These are phyloP conservation scores for Hippophae gyantsensis DNA, from an alignment of 306 rosid genomes.

Conservation along the genomic window DNA sequence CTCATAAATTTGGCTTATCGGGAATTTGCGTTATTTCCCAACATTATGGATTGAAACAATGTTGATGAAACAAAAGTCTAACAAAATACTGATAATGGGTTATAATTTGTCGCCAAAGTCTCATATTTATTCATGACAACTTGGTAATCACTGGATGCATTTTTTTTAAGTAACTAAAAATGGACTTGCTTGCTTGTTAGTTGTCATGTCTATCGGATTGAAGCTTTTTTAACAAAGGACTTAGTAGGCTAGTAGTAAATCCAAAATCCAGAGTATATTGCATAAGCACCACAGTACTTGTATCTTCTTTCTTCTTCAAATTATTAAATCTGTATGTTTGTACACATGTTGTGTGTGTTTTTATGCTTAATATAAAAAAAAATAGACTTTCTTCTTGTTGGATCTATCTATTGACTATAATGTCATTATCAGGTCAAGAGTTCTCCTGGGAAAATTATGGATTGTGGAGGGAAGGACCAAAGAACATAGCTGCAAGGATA, in stretches of 20 bases:
- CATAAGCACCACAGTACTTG: background rate
- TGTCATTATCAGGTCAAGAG: constrained; percentile 22
- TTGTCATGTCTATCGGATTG: background rate
- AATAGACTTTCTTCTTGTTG: background rate
- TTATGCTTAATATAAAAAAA: background rate
- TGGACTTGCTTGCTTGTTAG: background rate
- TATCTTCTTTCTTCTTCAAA: background rate
- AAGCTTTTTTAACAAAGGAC: background rate
- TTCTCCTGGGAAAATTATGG: constrained; percentile 24
- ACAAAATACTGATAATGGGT: background rate
- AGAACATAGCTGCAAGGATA: constrained; percentile 29
- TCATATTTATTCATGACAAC: background rate
- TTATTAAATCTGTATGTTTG: background rate
- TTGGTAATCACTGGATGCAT: background rate
- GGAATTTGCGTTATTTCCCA: too few relatives aligned
- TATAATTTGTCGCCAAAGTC: background rate
- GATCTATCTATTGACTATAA: background rate
- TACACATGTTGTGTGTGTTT: background rate
- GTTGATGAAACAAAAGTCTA: background rate
- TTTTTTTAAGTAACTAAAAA: background rate
- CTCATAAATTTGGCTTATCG: too few relatives aligned
- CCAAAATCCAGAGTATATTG: background rate
- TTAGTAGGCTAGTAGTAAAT: background rate
- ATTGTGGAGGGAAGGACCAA: constrained; percentile 31
- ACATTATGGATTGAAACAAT: too few relatives aligned